Base-by-base conservation (phyloP, 768 basidiomycete species). In the Boletus tomentosulus region DNA sequence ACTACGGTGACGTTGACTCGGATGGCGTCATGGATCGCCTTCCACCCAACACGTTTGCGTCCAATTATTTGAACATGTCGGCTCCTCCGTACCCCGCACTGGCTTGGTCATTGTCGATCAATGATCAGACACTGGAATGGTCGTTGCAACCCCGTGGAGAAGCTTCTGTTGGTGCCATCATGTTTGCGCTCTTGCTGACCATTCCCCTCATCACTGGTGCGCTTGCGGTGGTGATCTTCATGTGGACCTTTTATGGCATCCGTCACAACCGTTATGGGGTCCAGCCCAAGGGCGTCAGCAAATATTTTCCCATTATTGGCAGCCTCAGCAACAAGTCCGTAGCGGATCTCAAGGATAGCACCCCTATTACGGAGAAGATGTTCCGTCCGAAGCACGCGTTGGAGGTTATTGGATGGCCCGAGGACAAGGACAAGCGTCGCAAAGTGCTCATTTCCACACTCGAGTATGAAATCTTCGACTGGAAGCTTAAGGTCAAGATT, bases 401-500 rank as follows among this genome's bases (percentile, higher is more conserved):
- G n/a, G 88, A 92, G 39, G 76, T 92, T 56, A 92, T 97, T 54
- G 94, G 94, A n/a, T 97, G 94, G 94, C 94, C 94, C 0, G 94
- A 97, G 66, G 87, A 89, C 73, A 88, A 86, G 74, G 80, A 86
- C 64, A 97, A 96, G 72, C 84, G 93, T 46, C 80, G 94, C 67
- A 92, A 88, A 70, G 92, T 95, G 27, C 79, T 97, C 43, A 97
- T 97, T 56, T 76, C 94, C 16, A 96, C 94, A 0, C 78, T 97
- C 48, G 94, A 97, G 72, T 97, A 97, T 72, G 94, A 97, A 70
- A 89, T 97, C 66, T 85, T 97, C 64, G 94, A 96, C 66, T 97
- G 94, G 93, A 95, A 95, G 73, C 72, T 95, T 57, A 97, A 97
- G 72, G 94, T 97, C 77, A 96, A 96, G 78, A 96, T 96, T 59